A percentile compares a stretch with the other conserved stretches of the same genome.
phyloP scores from a whole-genome alignment of 2,329 filamentous ascomycete species.

The Onygena corvina region DNA sequence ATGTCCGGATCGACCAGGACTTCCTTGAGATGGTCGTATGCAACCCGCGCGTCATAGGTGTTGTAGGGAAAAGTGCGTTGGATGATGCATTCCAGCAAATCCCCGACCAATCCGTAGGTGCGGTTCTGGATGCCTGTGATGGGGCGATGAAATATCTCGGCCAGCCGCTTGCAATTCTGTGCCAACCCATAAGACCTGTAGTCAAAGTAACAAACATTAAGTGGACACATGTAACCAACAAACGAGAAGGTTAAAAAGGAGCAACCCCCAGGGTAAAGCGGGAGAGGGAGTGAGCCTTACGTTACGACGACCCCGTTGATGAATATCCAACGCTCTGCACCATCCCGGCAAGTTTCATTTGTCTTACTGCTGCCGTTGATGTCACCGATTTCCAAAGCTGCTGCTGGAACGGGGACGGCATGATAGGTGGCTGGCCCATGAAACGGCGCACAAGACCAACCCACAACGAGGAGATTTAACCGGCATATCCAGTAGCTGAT shows the following conservation, averaged over 20 bases:
- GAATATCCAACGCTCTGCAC: slow-evolving; percentile 15
- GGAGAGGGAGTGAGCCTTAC: slow-evolving; percentile 9
- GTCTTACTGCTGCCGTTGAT: too few species aligned
- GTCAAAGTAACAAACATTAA: not conserved
- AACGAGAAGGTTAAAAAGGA: not conserved
- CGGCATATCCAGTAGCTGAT: slow-evolving; percentile 9
- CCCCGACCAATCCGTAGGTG: slow-evolving; percentile 62
- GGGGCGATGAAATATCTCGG: slow-evolving; percentile 58
- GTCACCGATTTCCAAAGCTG: too few species aligned
- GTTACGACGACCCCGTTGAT: slow-evolving; percentile 16
- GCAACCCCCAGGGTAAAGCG: not conserved
- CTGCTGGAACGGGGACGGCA: slow-evolving; percentile 1
- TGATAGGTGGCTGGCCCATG: slow-evolving; percentile 10
- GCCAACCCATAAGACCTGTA: slow-evolving; percentile 51
- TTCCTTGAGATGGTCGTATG: slow-evolving; percentile 52
- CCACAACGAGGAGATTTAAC: slow-evolving; percentile 5
- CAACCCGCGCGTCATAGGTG: slow-evolving; percentile 50
- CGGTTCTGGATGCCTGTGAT: slow-evolving; percentile 64
- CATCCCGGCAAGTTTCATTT: too few species aligned
- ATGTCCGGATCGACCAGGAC: slow-evolving; percentile 50
- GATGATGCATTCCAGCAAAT: slow-evolving; percentile 63
- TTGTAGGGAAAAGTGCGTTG: slow-evolving; percentile 64
- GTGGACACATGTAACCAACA: not conserved
- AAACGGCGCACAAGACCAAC: slow-evolving; percentile 12
- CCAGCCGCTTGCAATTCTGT: slow-evolving; percentile 57